phyloP scores from a whole-genome alignment of 305 asterid species.

The Solanum hybrid region DNA sequence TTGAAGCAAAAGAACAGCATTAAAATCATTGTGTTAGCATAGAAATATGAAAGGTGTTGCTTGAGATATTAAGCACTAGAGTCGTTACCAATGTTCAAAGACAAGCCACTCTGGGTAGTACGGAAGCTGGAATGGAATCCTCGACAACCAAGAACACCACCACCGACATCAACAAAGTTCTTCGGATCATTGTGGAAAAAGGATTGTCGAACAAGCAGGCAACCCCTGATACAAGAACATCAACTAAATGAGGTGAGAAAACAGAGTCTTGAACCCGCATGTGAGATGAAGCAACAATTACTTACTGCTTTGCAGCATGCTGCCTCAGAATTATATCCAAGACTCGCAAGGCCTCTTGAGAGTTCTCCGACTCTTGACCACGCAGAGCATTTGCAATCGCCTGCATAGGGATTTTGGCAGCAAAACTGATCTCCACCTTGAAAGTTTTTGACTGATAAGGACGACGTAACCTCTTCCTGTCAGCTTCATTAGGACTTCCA shows the following conservation, averaged over 20 bases:
- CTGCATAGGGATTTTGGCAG: constrained; percentile 36
- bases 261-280: not conserved
- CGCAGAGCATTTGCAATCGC: constrained; percentile 22
- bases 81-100: constrained; percentile 42
- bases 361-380: constrained; percentile 26
- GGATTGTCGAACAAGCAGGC: constrained; percentile 41
- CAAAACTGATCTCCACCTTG: constrained; percentile 33
- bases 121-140: constrained; percentile 48
- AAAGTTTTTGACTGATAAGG: constrained; percentile 16
- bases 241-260: not conserved
- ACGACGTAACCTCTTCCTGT: constrained; percentile 34
- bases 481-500: constrained; percentile 19
- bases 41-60: not conserved
- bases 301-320: constrained; percentile 39
- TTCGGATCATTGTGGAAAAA: constrained; percentile 26
- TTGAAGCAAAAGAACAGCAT: not conserved
- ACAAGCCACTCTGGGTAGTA: constrained; percentile 46
- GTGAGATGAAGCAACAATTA: not conserved
- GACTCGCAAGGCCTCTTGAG: constrained; percentile 31
- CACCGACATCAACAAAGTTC: constrained; percentile 37
- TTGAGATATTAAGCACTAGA: not conserved
- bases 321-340: constrained; percentile 43
- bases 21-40: not conserved
- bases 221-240: constrained; percentile 29
- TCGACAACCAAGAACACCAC: constrained; percentile 48